A percentile compares a stretch with the other conserved stretches of the same genome.
These are phyloP conservation scores for Suhomyces sp. DNA, from an alignment of 805 yeast genomes.

Conservation along the genomic window DNA sequence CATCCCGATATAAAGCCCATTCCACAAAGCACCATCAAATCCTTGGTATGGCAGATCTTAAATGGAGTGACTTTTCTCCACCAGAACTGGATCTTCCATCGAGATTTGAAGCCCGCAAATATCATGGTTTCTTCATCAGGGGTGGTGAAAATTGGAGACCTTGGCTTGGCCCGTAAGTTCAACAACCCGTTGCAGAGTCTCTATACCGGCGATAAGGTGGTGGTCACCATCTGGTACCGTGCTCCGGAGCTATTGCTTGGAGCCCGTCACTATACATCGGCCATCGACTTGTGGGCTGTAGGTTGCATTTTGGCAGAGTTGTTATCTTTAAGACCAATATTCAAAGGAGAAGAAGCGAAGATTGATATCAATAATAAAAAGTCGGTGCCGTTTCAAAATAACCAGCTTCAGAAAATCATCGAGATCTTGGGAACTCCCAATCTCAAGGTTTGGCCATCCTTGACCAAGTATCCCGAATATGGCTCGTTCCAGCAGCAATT, in stretches of 20 bases:
- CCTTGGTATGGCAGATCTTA: conserved; percentile 87
- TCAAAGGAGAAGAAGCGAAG: conserved; percentile 97
- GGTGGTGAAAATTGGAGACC: conserved; percentile 91
- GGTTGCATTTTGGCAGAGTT: conserved; percentile 94
- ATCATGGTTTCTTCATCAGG: conserved; percentile 92
- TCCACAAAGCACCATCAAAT: conserved; percentile 74
- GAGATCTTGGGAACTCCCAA: conserved; percentile 94
- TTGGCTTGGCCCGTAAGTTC: conserved; percentile 87
- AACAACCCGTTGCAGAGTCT: conserved; percentile 82
- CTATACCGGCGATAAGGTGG: conserved; percentile 91
- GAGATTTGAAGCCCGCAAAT: conserved; percentile 96
- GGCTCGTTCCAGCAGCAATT: conserved; percentile 45
- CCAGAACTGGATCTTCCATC: conserved; percentile 93
- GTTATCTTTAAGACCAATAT: conserved; percentile 83
- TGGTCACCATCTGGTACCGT: conserved; percentile 95
- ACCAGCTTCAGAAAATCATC: conserved; percentile 84
- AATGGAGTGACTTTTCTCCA: conserved; percentile 90
- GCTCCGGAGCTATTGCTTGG: conserved; percentile 92
- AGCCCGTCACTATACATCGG: conserved; percentile 88
- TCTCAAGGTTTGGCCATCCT: conserved; percentile 71
- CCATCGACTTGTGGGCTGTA: conserved; percentile 92
- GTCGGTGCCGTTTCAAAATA: conserved; percentile 89
- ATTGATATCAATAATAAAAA: conserved; percentile 80
- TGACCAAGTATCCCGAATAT: conserved; percentile 83
- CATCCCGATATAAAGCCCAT: conserved; percentile 82